Percentiles rank a stretch among this genome's conserved stretches.
Evolutionary conservation across 1,139 yeast genomes (phyloP).

Genomic region (Scheffersomyces parashehatae): DNA sequence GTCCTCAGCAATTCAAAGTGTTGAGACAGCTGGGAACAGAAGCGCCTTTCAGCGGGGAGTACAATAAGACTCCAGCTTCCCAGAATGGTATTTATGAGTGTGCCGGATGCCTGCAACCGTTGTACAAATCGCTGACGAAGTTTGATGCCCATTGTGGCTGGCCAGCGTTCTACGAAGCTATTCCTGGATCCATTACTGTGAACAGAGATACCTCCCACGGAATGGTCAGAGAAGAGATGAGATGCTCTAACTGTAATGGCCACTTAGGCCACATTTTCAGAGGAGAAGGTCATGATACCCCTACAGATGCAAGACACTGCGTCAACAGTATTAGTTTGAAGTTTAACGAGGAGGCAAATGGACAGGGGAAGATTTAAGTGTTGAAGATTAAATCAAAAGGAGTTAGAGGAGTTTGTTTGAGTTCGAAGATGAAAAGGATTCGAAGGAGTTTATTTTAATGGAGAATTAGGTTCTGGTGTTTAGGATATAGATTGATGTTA

Average conservation of each 20-base stretch:
- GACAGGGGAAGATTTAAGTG: constrained; percentile 1
- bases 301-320: constrained; percentile 93
- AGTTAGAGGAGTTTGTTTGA: too few relatives aligned
- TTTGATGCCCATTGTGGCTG: constrained; percentile 94
- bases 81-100: constrained; percentile 70
- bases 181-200: constrained; percentile 73
- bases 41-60: constrained; percentile 76
- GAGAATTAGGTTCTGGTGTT: too few relatives aligned
- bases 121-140: constrained; percentile 77
- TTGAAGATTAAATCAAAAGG: too few relatives aligned
- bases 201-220: constrained; percentile 66
- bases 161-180: constrained; percentile 94
- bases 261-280: constrained; percentile 93
- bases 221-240: constrained; percentile 83
- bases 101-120: constrained; percentile 80
- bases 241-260: constrained; percentile 86
- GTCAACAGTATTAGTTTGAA: constrained; percentile 84
- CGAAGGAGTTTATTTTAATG: too few relatives aligned
- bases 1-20: constrained; percentile 78
- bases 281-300: constrained; percentile 90
- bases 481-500: too few relatives aligned
- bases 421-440: too few relatives aligned
- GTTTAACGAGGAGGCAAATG: constrained; percentile 36
- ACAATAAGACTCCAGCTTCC: constrained; percentile 47
- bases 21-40: constrained; percentile 84